Conservation (phyloP, 352 stramenopile species). For the Paralagenidium karlingii region DNA sequence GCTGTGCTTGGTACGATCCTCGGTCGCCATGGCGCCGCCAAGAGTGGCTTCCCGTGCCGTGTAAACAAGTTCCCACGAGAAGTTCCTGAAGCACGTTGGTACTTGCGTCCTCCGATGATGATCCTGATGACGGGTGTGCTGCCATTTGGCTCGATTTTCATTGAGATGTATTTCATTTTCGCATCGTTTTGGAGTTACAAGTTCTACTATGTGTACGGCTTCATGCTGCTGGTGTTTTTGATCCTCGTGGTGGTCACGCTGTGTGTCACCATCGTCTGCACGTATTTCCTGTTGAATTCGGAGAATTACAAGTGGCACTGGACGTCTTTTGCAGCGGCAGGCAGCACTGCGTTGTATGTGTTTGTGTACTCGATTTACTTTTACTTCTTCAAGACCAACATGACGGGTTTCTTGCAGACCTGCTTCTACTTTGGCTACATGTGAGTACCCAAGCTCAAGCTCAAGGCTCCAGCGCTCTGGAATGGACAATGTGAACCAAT, state of each 20-base stretch:
- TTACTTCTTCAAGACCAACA: slow-evolving; percentile 99
- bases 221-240: slow-evolving; percentile 96
- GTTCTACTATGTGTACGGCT: slow-evolving; percentile 99
- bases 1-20: slow-evolving; percentile 95
- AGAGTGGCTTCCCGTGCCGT: slow-evolving; percentile 79
- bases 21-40: slow-evolving; percentile 87
- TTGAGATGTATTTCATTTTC: slow-evolving; percentile 99
- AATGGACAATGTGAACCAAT: neutral
- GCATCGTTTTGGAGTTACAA: slow-evolving; percentile 99
- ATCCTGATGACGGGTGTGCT: slow-evolving; percentile 94
- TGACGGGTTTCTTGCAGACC: slow-evolving; percentile 97
- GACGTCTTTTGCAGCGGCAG: slow-evolving; percentile 92
- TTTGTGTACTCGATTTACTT: slow-evolving; percentile 99
- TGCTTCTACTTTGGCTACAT: slow-evolving; percentile 99
- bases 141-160: slow-evolving; percentile 98
- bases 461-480: neutral
- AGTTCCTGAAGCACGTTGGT: slow-evolving; percentile 68
- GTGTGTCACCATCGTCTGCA: slow-evolving; percentile 97
- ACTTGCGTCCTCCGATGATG: slow-evolving; percentile 75
- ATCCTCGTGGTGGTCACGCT: slow-evolving; percentile 97
- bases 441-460: slow-evolving; percentile 20
- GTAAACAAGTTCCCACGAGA: slow-evolving; percentile 96
- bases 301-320: slow-evolving; percentile 99
- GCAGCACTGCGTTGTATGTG: slow-evolving; percentile 93
- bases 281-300: slow-evolving; percentile 97